phyloP scores from a whole-genome alignment of 768 basidiomycete genomes.

The Lactifluus hygrophoroides region DNA sequence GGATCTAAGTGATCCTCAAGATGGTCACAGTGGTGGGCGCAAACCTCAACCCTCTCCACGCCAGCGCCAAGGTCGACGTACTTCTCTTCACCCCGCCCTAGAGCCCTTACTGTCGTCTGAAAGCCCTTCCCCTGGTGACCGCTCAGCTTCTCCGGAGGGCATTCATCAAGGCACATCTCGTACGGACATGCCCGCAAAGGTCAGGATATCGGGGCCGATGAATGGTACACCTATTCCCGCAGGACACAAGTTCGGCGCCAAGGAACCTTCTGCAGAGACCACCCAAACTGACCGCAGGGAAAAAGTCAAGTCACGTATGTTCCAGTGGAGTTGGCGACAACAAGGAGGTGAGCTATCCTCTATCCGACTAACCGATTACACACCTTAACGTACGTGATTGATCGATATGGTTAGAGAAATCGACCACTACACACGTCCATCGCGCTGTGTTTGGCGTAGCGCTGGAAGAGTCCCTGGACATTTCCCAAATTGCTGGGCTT shows the following conservation, averaged over 20 bases:
- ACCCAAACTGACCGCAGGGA: conserved; percentile 45
- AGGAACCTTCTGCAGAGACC: conserved; percentile 41
- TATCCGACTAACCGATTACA: not conserved
- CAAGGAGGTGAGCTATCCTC: conserved; percentile 25
- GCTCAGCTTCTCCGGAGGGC: conserved; percentile 34
- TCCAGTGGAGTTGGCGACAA: conserved; percentile 80
- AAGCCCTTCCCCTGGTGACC: conserved; percentile 27
- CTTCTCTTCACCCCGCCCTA: conserved; percentile 57
- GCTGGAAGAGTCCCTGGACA: conserved; percentile 78
- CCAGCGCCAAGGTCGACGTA: conserved; percentile 44
- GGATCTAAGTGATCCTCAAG: conserved; percentile 44
- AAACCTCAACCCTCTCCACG: conserved; percentile 43
- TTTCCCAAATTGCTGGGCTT: conserved; percentile 82
- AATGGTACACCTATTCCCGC: conserved; percentile 78
- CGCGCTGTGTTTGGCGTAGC: conserved; percentile 86
- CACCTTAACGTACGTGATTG: conserved; percentile 5
- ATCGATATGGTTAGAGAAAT: conserved; percentile 27
- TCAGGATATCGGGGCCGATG: conserved; percentile 86
- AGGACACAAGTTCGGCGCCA: conserved; percentile 85
- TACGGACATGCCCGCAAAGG: conserved; percentile 49
- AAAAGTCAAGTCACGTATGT: conserved; percentile 86
- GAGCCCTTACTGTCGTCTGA: conserved; percentile 44
- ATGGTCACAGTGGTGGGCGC: conserved; percentile 23
- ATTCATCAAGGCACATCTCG: conserved; percentile 40
- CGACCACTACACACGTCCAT: conserved; percentile 35